phyloP scores from a whole-genome alignment of 2,329 filamentous ascomycete species.

The Neofusicoccum umdonicola region DNA sequence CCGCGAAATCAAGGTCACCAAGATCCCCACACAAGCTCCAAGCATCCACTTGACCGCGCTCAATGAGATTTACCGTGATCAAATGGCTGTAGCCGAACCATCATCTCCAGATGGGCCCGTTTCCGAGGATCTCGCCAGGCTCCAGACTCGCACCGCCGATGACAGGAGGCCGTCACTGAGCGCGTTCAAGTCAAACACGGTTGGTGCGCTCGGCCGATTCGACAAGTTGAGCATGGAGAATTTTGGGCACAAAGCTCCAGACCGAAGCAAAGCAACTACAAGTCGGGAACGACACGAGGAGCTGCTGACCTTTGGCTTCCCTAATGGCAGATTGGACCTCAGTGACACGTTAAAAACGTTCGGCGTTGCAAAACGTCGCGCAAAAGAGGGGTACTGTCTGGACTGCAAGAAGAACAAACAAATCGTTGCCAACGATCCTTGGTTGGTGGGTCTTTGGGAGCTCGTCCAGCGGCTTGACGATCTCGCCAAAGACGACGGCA shows the following conservation, averaged over 20 bases:
- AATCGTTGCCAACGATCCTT: constrained; percentile 69
- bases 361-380: constrained; percentile 50
- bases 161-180: background rate
- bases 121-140: constrained; percentile 33
- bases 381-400: constrained; percentile 56
- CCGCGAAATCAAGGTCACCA: constrained; percentile 50
- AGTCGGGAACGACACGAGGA: constrained; percentile 38
- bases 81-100: constrained; percentile 32
- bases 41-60: constrained; percentile 43
- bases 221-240: constrained; percentile 34
- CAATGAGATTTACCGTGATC: constrained; percentile 42
- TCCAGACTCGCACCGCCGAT: constrained; percentile 17
- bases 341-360: constrained; percentile 35
- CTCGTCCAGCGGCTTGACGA: constrained; percentile 67
- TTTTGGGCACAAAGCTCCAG: constrained; percentile 29
- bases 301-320: constrained; percentile 36
- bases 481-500: constrained; percentile 64
- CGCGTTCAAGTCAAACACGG: background rate
- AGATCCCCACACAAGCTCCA: constrained; percentile 44
- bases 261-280: constrained; percentile 28
- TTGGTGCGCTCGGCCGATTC: constrained; percentile 21
- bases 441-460: constrained; percentile 76
- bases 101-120: constrained; percentile 28
- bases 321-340: constrained; percentile 31
- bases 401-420: constrained; percentile 63